Conservation (phyloP, 345 rosid genomes). For the Boechera retrofracta region DNA sequence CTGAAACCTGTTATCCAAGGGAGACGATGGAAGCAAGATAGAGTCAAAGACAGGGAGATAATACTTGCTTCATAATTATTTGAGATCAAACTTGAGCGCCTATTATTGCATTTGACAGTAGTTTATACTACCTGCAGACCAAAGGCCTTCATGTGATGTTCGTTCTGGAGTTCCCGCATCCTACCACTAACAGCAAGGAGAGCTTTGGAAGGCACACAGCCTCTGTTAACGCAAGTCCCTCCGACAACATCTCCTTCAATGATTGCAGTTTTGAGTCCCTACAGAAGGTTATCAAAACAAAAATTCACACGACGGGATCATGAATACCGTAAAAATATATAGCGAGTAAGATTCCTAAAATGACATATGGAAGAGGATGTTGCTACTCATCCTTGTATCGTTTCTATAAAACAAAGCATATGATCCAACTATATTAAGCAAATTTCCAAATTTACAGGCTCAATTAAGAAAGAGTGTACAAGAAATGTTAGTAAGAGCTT, state of each 20-base stretch:
- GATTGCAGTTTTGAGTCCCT: slow-evolving; percentile 96
- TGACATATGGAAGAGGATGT: neutral
- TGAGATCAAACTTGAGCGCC: neutral
- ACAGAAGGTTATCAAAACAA: neutral
- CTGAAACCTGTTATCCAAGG: slow-evolving; percentile 64
- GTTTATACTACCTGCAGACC: slow-evolving; percentile 79
- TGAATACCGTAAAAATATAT: neutral
- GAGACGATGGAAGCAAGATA: slow-evolving; percentile 7
- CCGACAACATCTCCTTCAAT: slow-evolving; percentile 98
- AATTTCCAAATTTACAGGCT: neutral
- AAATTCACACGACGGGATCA: neutral
- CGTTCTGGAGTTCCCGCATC: slow-evolving; percentile 91
- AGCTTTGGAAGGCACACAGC: slow-evolving; percentile 98
- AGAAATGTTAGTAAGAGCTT: neutral
- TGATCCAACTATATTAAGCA: neutral
- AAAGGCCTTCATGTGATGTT: slow-evolving; percentile 94
- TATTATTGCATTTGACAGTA: neutral
- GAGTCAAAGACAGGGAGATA: slow-evolving; percentile 18
- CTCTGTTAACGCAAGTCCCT: slow-evolving; percentile 98
- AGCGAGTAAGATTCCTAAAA: neutral
- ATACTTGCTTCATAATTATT: neutral
- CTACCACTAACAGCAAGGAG: slow-evolving; percentile 97
- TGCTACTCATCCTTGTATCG: neutral
- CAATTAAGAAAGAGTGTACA: neutral
- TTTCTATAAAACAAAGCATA: neutral